Conservation (phyloP, 164 flowering plant genomes). For the Hamamelis virginiana region DNA sequence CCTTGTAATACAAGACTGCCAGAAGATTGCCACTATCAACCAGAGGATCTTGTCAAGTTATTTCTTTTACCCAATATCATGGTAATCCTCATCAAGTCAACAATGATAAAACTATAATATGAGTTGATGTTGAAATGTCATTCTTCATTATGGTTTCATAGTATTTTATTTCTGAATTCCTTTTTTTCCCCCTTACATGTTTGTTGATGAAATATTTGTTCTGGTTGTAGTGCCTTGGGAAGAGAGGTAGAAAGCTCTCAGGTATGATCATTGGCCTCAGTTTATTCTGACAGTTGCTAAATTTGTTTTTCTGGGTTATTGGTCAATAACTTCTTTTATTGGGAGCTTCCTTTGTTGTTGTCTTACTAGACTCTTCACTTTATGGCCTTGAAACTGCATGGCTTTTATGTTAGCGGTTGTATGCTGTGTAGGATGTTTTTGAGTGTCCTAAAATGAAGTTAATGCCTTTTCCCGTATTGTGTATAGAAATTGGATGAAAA, state of each 20-base stretch:
- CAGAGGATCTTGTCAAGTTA: conserved; percentile 90
- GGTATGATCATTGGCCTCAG: conserved; percentile 31
- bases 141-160: no score
- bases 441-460: no score
- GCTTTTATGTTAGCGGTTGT: no score
- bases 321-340: background rate
- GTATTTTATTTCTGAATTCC: no score
- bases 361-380: no score
- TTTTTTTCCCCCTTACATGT: background rate
- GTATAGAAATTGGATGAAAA: background rate
- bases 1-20: conserved; percentile 71
- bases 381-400: no score
- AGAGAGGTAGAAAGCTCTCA: conserved; percentile 44
- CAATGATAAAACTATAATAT: background rate
- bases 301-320: background rate
- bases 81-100: conserved; percentile 64
- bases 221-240: conserved; percentile 75
- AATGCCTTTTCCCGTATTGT: no score
- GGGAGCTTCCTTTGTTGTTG: no score
- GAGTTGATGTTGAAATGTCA: no score
- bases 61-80: conserved; percentile 79
- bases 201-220: conserved; percentile 10
- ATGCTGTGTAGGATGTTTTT: no score
- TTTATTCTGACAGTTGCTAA: background rate
- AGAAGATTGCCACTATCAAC: conserved; percentile 98